phyloP scores from a whole-genome alignment of 169 alveolate genomes.

The Plasmodium vivax region DNA sequence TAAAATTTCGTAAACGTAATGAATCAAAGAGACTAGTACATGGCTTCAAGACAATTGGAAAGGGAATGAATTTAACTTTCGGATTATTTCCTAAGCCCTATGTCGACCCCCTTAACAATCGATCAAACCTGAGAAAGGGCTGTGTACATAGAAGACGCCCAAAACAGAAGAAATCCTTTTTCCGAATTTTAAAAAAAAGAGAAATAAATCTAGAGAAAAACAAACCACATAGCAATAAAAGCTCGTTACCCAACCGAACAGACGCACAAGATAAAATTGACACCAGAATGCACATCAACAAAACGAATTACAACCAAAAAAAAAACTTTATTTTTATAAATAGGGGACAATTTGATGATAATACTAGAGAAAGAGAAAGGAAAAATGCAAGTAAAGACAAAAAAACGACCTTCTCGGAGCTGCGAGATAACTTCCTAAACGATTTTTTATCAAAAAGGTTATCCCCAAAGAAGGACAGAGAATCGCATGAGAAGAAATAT shows the following conservation, averaged over 20 bases:
- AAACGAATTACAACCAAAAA: neutral
- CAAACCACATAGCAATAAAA: neutral
- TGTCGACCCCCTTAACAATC: neutral
- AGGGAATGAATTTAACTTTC: neutral
- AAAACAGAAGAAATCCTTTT: constrained; percentile 5
- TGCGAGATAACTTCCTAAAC: neutral
- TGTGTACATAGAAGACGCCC: constrained; percentile 11
- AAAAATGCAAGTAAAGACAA: neutral
- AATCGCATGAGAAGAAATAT: neutral
- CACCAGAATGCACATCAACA: neutral
- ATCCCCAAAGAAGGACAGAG: neutral
- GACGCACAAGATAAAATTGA: neutral
- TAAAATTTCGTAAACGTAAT: constrained; percentile 7
- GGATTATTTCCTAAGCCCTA: neutral
- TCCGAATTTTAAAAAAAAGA: neutral
- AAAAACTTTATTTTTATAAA: neutral
- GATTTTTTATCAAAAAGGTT: constrained; percentile 14
- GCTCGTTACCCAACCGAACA: neutral
- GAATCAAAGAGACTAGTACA: neutral
- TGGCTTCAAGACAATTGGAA: neutral
- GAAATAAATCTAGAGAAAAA: neutral
- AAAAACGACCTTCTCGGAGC: neutral
- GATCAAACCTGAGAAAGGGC: neutral
- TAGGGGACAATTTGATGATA: neutral
- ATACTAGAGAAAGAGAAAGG: neutral